A percentile compares a stretch with the other conserved stretches of the same genome.
Conservation (phyloP, 306 rosid species). For the Betula pendula region DNA sequence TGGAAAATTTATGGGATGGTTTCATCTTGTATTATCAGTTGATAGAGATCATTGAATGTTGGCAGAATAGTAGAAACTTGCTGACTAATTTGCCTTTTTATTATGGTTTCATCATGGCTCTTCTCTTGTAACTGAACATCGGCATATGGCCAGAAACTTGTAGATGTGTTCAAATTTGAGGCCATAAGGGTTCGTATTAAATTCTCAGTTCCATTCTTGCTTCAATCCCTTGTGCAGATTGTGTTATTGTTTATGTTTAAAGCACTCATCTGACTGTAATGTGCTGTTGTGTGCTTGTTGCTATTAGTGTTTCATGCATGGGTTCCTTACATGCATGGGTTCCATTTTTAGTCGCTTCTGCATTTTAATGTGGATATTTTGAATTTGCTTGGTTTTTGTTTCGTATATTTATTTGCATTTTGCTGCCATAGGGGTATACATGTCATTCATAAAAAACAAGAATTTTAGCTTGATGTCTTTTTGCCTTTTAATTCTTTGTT, state of each 20-base stretch:
- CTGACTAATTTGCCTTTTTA: neutral
- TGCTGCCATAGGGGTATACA: neutral
- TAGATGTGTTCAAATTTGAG: neutral
- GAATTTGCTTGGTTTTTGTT: neutral
- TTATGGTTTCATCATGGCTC: neutral
- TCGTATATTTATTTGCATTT: neutral
- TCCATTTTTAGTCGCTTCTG: neutral
- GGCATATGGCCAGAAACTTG: neutral
- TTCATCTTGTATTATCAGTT: neutral
- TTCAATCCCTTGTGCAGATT: neutral
- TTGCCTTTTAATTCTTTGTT: conserved; percentile 15
- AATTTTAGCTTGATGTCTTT: conserved; percentile 10
- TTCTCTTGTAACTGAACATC: neutral
- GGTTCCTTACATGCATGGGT: too few relatives aligned
- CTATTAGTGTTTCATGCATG: neutral
- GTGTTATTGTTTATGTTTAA: neutral
- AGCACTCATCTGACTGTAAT: neutral
- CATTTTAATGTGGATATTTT: neutral
- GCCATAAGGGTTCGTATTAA: neutral
- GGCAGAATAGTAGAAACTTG: neutral
- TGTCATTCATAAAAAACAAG: neutral
- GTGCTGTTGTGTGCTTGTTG: neutral
- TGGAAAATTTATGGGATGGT: conserved; percentile 2
- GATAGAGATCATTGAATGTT: neutral
- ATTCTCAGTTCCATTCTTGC: neutral